Base-by-base conservation (phyloP, 768 basidiomycete species). In the Ramaria sp. region DNA sequence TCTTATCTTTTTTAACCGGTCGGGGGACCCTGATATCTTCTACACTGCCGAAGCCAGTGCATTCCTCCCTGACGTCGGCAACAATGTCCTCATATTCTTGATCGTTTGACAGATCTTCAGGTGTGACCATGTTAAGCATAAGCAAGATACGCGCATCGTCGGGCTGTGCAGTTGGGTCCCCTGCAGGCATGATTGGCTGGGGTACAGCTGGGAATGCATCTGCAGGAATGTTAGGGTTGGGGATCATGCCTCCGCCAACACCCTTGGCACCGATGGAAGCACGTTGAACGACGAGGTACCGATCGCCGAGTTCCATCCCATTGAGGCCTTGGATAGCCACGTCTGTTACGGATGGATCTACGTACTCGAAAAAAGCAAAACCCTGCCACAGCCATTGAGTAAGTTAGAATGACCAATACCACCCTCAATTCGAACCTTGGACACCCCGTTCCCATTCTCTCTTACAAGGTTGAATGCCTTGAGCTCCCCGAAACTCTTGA, bases 301-400 rank as follows among this genome's bases (percentile, higher is more conserved):
- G 84, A 70, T 98, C 96, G 49, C 95, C 96, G 13, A 98, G 82
- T 66, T 96, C 89, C 92, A 99, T 98, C 60, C 92, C 91, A 70
- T 95, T 93, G 57, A 99, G 79, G 64, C 91, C 90, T 69, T 91
- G 88, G 64, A 95, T 96, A 49, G 96, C 96, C 63, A 96, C 82
- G 63, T 98, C 96, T 59, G 96, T 99, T 57, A 93, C 84, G 51
- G 69, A 70, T 15, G 82, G 73, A 67, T 99, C 96, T 60, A 89
- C 85, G 70, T 98, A 99, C 78, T 99, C 96, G 73, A 93, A 95
- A 78, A 99, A 98, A 3, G 96, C 96, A 70, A 96, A 99, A 64
- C 96, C 96, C 95, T 97, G 64, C 3, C 39, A 41, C 39, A 33
- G 13, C 22, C 7, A 42, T 24, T 45, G 52, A 24, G 20, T 51